Evolutionary conservation across 2,329 filamentous ascomycete species (phyloP).

Genomic region (Magnaporthiopsis incrustans): DNA sequence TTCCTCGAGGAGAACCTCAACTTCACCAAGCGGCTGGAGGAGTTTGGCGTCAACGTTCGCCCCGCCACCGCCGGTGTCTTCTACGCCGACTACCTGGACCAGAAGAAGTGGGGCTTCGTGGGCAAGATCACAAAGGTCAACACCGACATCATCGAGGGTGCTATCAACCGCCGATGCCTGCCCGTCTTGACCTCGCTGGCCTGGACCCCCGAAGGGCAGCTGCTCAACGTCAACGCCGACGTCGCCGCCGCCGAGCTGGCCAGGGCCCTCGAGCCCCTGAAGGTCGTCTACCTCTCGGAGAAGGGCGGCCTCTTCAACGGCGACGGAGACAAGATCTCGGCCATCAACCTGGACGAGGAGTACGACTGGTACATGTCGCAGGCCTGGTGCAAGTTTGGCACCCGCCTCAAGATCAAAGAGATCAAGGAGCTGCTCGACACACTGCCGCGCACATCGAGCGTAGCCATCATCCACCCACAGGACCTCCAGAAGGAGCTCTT

Average conservation of each 20-base stretch:
- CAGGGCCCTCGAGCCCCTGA: conserved; percentile 79
- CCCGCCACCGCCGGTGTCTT: conserved; percentile 88
- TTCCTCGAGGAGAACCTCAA: conserved; percentile 95
- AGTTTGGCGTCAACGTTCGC: conserved; percentile 79
- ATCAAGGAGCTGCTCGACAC: conserved; percentile 89
- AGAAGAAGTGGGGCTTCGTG: conserved; percentile 91
- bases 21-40: conserved; percentile 81
- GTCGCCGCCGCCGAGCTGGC: conserved; percentile 92
- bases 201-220: conserved; percentile 81
- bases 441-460: conserved; percentile 83
- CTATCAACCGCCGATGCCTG: conserved; percentile 83
- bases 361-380: conserved; percentile 88
- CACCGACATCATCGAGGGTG: conserved; percentile 80
- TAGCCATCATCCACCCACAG: conserved; percentile 94
- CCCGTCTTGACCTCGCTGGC: conserved; percentile 96
- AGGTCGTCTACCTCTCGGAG: conserved; percentile 97
- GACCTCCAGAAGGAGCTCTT: conserved; percentile 96
- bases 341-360: conserved; percentile 95
- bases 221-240: conserved; percentile 96
- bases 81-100: conserved; percentile 88
- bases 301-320: conserved; percentile 95
- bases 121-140: conserved; percentile 93
- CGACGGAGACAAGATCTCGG: conserved; percentile 88
- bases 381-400: conserved; percentile 92
- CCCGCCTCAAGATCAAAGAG: conserved; percentile 92